These are phyloP conservation scores for Filobasidium uniguttulatum DNA, from an alignment of 1,284 basidiomycete genomes.

Conservation along the genomic window DNA sequence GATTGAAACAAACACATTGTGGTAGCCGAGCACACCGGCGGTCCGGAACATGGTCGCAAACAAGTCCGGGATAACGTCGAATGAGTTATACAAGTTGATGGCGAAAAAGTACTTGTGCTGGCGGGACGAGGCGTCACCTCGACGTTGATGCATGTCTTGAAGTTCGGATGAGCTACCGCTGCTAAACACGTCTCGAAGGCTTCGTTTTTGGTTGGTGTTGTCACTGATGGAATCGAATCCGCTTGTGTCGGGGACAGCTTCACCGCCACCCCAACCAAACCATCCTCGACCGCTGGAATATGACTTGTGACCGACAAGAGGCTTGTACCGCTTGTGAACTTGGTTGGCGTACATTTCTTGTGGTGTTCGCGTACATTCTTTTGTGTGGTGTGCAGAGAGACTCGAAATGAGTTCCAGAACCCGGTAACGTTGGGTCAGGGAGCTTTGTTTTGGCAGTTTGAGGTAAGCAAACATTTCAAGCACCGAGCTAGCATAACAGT, in stretches of 20 bases:
- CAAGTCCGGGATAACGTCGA: slow-evolving; percentile 89
- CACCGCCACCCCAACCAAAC: slow-evolving; percentile 39
- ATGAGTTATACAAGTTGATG: slow-evolving; percentile 96
- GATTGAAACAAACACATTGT: slow-evolving; percentile 91
- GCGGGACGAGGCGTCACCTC: slow-evolving; percentile 35
- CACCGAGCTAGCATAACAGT: neutral
- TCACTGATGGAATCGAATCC: slow-evolving; percentile 16
- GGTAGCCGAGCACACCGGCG: slow-evolving; percentile 75
- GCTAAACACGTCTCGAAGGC: neutral
- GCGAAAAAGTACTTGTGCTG: slow-evolving; percentile 96
- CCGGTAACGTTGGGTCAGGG: slow-evolving; percentile 62
- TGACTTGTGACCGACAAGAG: slow-evolving; percentile 64
- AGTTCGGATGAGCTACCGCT: too few relatives aligned
- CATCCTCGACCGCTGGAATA: slow-evolving; percentile 45
- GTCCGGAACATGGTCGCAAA: slow-evolving; percentile 91
- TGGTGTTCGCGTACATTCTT: slow-evolving; percentile 68
- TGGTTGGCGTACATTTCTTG: slow-evolving; percentile 74
- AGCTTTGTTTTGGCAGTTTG: too few relatives aligned
- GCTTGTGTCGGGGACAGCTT: slow-evolving; percentile 11
- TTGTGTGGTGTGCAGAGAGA: slow-evolving; percentile 75
- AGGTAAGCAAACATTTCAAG: slow-evolving; percentile 18
- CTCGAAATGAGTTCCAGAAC: slow-evolving; percentile 73
- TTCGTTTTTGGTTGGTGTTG: slow-evolving; percentile 16
- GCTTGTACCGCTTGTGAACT: slow-evolving; percentile 63
- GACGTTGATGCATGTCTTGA: slow-evolving; percentile 38